Conservation (phyloP, 257 asterid genomes). For the Solanum medicagineum region DNA sequence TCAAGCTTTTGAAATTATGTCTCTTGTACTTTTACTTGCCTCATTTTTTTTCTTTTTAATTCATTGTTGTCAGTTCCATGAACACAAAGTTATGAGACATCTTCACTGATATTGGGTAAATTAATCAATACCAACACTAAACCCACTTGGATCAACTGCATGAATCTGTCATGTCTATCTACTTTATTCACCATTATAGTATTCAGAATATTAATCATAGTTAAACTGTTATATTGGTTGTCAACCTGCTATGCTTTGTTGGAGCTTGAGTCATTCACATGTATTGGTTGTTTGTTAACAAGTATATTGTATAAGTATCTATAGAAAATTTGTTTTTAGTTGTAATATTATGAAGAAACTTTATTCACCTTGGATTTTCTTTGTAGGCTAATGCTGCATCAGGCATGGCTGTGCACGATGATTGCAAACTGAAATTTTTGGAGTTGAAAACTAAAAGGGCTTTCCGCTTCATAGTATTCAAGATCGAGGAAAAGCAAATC, state of each 20-base stretch:
- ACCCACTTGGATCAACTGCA: neutral
- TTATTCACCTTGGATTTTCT: neutral
- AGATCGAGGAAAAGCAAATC: conserved; percentile 1
- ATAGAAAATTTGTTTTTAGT: neutral
- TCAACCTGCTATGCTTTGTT: neutral
- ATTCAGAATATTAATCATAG: neutral
- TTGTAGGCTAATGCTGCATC: neutral
- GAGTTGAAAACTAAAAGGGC: neutral
- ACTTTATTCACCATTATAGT: neutral
- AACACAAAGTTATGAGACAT: neutral
- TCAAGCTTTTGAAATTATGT: too few relatives aligned
- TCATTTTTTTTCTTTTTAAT: neutral
- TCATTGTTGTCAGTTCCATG: neutral
- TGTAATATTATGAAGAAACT: neutral
- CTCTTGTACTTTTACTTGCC: neutral
- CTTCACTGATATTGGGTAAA: neutral
- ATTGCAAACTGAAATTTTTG: conserved; percentile 1
- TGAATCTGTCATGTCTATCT: neutral
- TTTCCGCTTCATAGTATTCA: neutral
- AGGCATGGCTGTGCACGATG: neutral
- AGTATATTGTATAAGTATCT: neutral
- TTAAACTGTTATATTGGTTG: neutral
- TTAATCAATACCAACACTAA: neutral
- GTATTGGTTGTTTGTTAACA: neutral
- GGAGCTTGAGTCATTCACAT: neutral